phyloP scores from a whole-genome alignment of 2,329 filamentous ascomycete species.

The Fusarium sp. region DNA sequence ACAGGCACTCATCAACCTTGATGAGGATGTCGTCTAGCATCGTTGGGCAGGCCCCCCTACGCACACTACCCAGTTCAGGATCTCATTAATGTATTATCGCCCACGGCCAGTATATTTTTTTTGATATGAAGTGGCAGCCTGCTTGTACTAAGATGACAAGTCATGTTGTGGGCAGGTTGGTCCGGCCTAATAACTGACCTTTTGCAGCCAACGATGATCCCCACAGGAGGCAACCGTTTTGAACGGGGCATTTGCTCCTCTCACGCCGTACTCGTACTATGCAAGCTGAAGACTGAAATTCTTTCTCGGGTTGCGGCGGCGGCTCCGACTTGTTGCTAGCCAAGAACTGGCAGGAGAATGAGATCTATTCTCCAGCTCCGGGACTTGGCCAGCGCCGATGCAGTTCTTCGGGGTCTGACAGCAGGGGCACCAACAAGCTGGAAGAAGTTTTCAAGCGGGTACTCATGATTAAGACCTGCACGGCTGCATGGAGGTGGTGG shows the following conservation, averaged over 20 bases:
- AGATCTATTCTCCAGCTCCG: neutral
- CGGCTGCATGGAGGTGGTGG: neutral
- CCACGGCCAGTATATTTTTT: neutral
- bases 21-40: neutral
- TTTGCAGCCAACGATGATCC: constrained; percentile 30
- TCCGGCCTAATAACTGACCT: constrained; percentile 21
- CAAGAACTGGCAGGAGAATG: neutral
- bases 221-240: constrained; percentile 23
- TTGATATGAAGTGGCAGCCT: neutral
- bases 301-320: neutral
- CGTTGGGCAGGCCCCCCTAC: neutral
- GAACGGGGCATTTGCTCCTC: neutral
- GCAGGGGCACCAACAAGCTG: neutral
- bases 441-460: constrained; percentile 2
- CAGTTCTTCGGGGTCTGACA: neutral
- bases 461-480: constrained; percentile 1
- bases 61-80: neutral
- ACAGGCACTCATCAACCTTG: neutral
- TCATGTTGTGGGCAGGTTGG: constrained; percentile 30
- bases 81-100: neutral
- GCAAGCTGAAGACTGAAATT: neutral
- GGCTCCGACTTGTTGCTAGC: neutral
- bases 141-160: constrained; percentile 26
- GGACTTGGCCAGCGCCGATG: neutral
- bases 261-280: constrained; percentile 2